Evolutionary conservation across 2,329 filamentous ascomycete genomes (phyloP).

Genomic region (Immersiporthe knoxdaviesiana): DNA sequence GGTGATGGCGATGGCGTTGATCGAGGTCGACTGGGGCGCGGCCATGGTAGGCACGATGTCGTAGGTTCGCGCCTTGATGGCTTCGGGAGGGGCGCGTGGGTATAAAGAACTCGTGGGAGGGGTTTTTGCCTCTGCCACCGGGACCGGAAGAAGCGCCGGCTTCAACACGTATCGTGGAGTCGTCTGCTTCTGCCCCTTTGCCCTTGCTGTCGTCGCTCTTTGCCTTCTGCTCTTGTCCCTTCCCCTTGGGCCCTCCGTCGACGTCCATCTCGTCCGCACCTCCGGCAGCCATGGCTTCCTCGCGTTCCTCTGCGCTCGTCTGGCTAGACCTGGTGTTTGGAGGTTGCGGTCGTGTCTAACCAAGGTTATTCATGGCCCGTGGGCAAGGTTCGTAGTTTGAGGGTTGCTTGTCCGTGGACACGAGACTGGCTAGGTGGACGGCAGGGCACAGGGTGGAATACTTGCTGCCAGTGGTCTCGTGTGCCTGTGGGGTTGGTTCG

Average conservation of each 20-base stretch:
- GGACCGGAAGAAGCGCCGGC: background rate
- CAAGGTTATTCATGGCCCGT: constrained; percentile 45
- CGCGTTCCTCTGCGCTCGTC: constrained; percentile 50
- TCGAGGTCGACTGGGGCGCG: constrained; percentile 91
- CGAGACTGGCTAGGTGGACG: too few relatives aligned
- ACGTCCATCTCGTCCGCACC: constrained; percentile 46
- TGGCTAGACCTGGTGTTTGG: constrained; percentile 44
- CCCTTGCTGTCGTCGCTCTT: constrained; percentile 38
- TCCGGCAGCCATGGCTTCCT: constrained; percentile 32
- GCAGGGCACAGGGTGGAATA: too few relatives aligned
- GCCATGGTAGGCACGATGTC: constrained; percentile 98
- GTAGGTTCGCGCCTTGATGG: constrained; percentile 78
- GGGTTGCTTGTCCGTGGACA: background rate
- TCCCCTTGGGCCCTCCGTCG: constrained; percentile 44
- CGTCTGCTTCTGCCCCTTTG: constrained; percentile 31
- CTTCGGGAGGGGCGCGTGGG: constrained; percentile 73
- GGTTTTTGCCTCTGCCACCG: constrained; percentile 34
- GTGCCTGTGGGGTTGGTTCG: too few relatives aligned
- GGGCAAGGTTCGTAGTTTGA: background rate
- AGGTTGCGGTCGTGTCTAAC: constrained; percentile 38
- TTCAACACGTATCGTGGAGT: constrained; percentile 26
- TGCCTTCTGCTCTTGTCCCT: constrained; percentile 40
- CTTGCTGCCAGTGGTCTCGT: too few relatives aligned
- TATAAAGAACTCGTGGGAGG: constrained; percentile 48
- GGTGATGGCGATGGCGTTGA: constrained; percentile 90